Base-by-base conservation (phyloP, 306 rosid genomes). In the Cyclanthera cordifolia region DNA sequence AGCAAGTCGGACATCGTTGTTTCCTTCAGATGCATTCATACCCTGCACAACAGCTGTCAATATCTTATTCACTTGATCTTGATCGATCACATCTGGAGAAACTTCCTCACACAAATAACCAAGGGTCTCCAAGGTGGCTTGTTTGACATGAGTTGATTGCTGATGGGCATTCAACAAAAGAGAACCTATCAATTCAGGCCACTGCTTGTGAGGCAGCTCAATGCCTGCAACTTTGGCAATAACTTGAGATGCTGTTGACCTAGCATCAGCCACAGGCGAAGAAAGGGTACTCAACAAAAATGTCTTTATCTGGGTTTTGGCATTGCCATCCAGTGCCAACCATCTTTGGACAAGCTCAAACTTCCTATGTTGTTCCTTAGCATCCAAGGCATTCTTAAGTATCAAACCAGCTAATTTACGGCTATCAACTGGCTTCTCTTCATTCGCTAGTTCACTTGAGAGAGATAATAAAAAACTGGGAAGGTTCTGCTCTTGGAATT, bases 21-120 rank as follows among this genome's bases (percentile, higher is more conserved):
- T 91, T 70, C 78, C 80, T 78, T 91, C 97, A 0, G 97, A 53
- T 53, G 97, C 78, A 67, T 83, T 88, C 95, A 91, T 87, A 41
- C 97, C 97, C 85, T 91, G 97, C 59, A 91, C 96, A 39, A 91
- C 95, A 27, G 97, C 96, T 12, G 97, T 88, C 72, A 91, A 93
- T 79, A 91, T 91, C 82, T 84, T 88, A 81, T 91, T 88, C 78
- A 88, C 97, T 53, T 91, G 88, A 55, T 81, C 95, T 81, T 88
- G 97, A 8, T 88, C 97, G 68, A 91, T 80, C 66, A 77, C 87
- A 45, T 91, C 97, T 0, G 97, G 90, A 41, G 97, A 91, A 15
- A 91, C 96, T 85, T 91, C 97, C 79, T 91, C 96, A 25, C 97
- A 91, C 39, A 91, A 79, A 82, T 91, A 91, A 55, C 97, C 97